Evolutionary conservation across 2,329 filamentous ascomycete genomes (phyloP).

Genomic region (Daldinia sp.): DNA sequence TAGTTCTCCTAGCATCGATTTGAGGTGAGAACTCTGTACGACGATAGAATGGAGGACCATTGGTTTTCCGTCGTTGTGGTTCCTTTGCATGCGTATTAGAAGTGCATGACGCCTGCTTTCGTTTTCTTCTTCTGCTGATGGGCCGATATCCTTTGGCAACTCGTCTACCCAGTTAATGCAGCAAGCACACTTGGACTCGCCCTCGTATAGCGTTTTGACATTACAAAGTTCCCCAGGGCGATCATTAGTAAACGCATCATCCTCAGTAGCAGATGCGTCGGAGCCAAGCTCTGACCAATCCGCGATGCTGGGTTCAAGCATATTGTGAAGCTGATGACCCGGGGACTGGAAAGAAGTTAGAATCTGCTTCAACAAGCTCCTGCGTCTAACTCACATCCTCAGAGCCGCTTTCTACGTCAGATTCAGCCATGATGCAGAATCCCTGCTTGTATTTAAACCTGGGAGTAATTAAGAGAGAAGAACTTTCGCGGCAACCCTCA

Average conservation of each 20-base stretch:
- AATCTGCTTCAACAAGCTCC: background rate
- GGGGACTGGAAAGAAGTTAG: conserved; percentile 8
- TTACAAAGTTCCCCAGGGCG: conserved; percentile 23
- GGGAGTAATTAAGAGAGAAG: background rate
- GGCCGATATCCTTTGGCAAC: conserved; percentile 39
- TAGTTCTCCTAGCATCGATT: conserved; percentile 66
- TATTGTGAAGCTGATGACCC: conserved; percentile 7
- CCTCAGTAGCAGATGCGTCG: conserved; percentile 24
- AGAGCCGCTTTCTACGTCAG: conserved; percentile 12
- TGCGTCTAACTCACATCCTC: conserved; percentile 13
- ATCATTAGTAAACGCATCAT: conserved; percentile 10
- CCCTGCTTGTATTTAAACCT: background rate
- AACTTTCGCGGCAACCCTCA: background rate
- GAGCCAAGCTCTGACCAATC: conserved; percentile 29
- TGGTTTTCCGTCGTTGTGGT: conserved; percentile 29
- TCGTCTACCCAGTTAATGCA: conserved; percentile 51
- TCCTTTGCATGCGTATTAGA: conserved; percentile 30
- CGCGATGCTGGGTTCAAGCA: conserved; percentile 18
- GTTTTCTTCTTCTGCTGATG: conserved; percentile 26
- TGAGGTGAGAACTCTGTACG: conserved; percentile 72
- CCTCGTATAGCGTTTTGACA: conserved; percentile 46
- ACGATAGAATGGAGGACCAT: conserved; percentile 56
- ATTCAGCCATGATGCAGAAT: conserved; percentile 1
- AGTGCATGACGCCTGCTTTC: conserved; percentile 35
- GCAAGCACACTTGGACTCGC: conserved; percentile 47